Percentiles rank a stretch among this genome's conserved stretches.
Evolutionary conservation across 768 basidiomycete species (phyloP).

Genomic region (Mycena latifolia): DNA sequence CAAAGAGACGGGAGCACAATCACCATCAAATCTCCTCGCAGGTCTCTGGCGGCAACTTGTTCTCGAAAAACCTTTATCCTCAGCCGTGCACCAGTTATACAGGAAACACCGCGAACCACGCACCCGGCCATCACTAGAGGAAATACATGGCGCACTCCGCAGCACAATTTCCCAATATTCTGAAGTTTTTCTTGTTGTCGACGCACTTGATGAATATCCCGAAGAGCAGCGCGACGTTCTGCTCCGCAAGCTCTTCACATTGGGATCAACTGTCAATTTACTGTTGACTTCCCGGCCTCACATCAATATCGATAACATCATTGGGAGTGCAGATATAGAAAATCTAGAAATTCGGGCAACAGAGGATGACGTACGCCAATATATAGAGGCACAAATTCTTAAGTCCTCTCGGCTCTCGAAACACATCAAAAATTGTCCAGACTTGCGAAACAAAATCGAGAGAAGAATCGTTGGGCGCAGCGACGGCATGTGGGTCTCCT

Average conservation of each 20-base stretch:
- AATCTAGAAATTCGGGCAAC: neutral
- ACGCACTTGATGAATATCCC: slow-evolving; percentile 25
- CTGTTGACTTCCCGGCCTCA: slow-evolving; percentile 22
- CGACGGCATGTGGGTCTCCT: neutral
- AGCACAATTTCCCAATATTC: neutral
- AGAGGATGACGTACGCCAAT: neutral
- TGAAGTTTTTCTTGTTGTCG: slow-evolving; percentile 3
- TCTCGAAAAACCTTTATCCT: neutral
- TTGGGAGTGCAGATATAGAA: neutral
- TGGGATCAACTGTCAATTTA: neutral
- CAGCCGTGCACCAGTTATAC: neutral
- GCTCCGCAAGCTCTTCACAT: neutral
- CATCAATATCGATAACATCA: neutral
- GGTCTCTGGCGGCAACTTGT: too few species aligned
- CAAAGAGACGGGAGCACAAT: slow-evolving; percentile 3
- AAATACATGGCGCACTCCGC: neutral
- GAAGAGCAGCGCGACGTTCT: slow-evolving; percentile 1
- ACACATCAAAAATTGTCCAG: neutral
- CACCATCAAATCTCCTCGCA: slow-evolving; percentile 3
- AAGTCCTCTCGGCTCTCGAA: neutral
- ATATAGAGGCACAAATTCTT: neutral
- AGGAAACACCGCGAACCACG: neutral
- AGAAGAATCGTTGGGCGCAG: neutral
- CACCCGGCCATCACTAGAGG: neutral
- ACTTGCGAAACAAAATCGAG: neutral